Base-by-base conservation (phyloP, 1,284 basidiomycete genomes). In the Clitocybe nebularis region DNA sequence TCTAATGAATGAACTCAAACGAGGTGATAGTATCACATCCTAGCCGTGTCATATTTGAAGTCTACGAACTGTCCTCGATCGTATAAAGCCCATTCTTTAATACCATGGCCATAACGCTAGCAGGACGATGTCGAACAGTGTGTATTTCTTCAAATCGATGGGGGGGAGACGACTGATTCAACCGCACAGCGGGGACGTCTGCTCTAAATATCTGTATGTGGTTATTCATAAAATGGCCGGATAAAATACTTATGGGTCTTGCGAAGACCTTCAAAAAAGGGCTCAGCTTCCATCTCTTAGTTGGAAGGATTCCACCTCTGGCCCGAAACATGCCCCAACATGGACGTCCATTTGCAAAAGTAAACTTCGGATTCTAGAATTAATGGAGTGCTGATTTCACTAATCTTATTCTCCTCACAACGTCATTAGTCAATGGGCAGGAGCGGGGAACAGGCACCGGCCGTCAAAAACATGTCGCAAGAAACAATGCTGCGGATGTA, bases 261-360 rank as follows among this genome's bases (percentile, higher is more conserved):
- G 25, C 40, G n/a, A 25, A 84, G 82, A 78, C 55, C 64, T 85
- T 17, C 79, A 83, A 55, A 58, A 57, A 14, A 60, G 58, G 37
- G 63, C 63, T 9, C 62, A 62, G 25, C 53, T 66, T 19, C 36
- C 70, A 20, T 54, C 71, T 21, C 64, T 84, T 17, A 76, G 69
- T 51, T 84, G 81, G 80, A 52, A 63, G 20, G 77, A 82, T 33
- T 64, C 62, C 0, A 57, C 52, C 4, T 55, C 59, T 13, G 81
- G 79, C 0, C 67, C 67, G 0, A 62, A 63, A n/a, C 68, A 81
- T 46, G 60, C 59, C 2, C 74, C 71, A 3, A 55, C 60, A 28
- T 85, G 82, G 82, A 79, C 66, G 3, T 72, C 63, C 2, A 49
- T 69, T 3, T 84, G 79, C 58, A 83, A 77, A 67, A 71, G 82